Percentiles rank a stretch among this genome's conserved stretches.
Evolutionary conservation across 495 filamentous ascomycete species (phyloP).

Genomic region (Talaromyces liani): DNA sequence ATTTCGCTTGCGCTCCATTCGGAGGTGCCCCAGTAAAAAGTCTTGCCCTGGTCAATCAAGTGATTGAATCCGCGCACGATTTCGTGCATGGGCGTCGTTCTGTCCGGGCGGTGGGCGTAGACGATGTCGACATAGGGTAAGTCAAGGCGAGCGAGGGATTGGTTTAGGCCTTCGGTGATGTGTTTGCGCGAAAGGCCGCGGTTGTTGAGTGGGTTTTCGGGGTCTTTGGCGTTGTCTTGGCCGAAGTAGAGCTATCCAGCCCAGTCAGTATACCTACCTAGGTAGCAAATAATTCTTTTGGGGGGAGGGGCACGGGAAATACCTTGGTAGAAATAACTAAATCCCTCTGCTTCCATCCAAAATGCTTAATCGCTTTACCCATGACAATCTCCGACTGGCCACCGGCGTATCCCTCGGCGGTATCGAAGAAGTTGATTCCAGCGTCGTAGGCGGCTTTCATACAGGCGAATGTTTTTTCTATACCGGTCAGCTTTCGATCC

Average conservation of each 20-base stretch:
- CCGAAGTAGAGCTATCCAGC: constrained; percentile 52
- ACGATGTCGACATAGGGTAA: constrained; percentile 69
- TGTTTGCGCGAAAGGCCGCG: constrained; percentile 77
- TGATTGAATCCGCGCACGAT: constrained; percentile 80
- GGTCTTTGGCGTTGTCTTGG: constrained; percentile 48
- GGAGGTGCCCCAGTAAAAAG: constrained; percentile 87
- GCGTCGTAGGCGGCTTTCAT: constrained; percentile 71
- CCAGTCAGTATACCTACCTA: too few species aligned
- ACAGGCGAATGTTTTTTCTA: constrained; percentile 57
- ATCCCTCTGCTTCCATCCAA: constrained; percentile 66
- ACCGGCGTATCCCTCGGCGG: constrained; percentile 49
- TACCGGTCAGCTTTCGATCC: background rate
- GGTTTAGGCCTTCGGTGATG: constrained; percentile 62
- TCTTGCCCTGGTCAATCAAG: constrained; percentile 66
- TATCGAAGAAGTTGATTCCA: constrained; percentile 69
- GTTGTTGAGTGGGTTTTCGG: constrained; percentile 50
- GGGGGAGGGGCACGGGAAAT: too few species aligned
- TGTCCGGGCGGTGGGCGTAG: constrained; percentile 79
- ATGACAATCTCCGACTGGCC: constrained; percentile 70
- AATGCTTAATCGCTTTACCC: constrained; percentile 57
- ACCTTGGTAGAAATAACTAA: constrained; percentile 83
- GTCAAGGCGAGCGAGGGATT: constrained; percentile 59
- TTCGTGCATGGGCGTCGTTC: constrained; percentile 80
- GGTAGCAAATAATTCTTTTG: too few species aligned
- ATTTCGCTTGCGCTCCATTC: constrained; percentile 84